Conservation (phyloP, 176 grass and related monocot genomes). For the Phyllostachys edulis region DNA sequence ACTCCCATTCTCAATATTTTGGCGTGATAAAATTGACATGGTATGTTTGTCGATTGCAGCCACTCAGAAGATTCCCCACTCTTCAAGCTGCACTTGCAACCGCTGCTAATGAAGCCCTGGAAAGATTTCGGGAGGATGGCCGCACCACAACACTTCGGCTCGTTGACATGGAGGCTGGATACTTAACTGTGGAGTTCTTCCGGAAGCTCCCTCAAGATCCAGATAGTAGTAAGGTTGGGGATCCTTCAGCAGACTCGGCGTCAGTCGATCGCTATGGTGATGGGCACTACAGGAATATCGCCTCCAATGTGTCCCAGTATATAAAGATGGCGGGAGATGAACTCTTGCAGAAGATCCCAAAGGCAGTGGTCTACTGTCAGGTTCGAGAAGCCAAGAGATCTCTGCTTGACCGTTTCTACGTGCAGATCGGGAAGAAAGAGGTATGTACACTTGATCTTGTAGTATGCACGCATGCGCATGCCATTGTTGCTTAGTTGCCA, state of each 20-base stretch:
- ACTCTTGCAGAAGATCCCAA: slow-evolving; percentile 60
- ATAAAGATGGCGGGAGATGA: slow-evolving; percentile 61
- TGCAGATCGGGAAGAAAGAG: slow-evolving; percentile 58
- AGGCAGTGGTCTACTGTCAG: slow-evolving; percentile 71
- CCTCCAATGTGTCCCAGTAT: slow-evolving; percentile 61
- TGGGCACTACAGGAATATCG: slow-evolving; percentile 70
- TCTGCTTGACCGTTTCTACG: slow-evolving; percentile 59
- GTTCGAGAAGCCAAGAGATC: slow-evolving; percentile 75
- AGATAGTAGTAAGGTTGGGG: slow-evolving; percentile 14
- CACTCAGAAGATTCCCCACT: slow-evolving; percentile 64
- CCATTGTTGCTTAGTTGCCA: too few relatives aligned
- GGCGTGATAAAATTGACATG: not conserved
- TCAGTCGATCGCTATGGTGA: slow-evolving; percentile 58
- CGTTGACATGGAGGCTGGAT: slow-evolving; percentile 75
- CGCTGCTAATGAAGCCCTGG: slow-evolving; percentile 51
- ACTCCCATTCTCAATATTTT: not conserved
- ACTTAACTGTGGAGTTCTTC: slow-evolving; percentile 74
- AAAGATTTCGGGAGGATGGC: slow-evolving; percentile 62
- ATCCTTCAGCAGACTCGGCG: slow-evolving; percentile 13
- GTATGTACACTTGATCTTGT: slow-evolving; percentile 15
- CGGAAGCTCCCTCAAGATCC: slow-evolving; percentile 62
- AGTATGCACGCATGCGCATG: too few relatives aligned
- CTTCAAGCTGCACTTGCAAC: slow-evolving; percentile 64
- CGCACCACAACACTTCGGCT: slow-evolving; percentile 57
- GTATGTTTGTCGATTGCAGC: slow-evolving; percentile 31